Base-by-base conservation (phyloP, 768 basidiomycete species). In the Phanerochaete carnosa region DNA sequence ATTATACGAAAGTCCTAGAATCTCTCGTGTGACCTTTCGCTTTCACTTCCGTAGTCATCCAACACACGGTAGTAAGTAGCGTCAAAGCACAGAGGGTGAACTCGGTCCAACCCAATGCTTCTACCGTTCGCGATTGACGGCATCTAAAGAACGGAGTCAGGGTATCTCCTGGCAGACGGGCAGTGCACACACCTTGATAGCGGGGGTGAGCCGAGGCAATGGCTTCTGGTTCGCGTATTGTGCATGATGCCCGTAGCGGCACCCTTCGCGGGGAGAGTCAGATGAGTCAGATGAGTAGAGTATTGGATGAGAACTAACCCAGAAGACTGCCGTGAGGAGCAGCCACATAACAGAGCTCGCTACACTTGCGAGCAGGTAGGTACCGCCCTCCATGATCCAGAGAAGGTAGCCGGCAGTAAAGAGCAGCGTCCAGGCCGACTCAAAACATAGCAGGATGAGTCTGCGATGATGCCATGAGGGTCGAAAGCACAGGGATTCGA, bases 261-360 rank as follows among this genome's bases (percentile, higher is more conserved):
- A 45, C 88, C 90, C 90, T 92, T 66, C n/a, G 57, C 49, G 59
- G 26, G 15, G 29, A 60, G 39, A 9, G 29, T 49, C 12, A 52
- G 9, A 22, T n/a, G 39, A 11, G 29, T 32, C 29, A 32, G 51
- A 13, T 33, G 9, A 22, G 51, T n/a, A 12, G 30, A 52, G 51
- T 29, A 4, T 13, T 29, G 37, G 29, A 26, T 11, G 22, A 32
- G 32, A 29, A 73, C 82, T 61, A 63, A 86, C 90, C 91, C 91
- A 92, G 66, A 92, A 69, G 6, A 81, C 70, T 6, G 81, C 76
- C 2, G 90, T 89, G 37, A 86, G 68, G 28, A 84, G 70, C 30
- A 92, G 75, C 90, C 90, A 93, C 57, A 87, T 70, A 22, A 90
- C 80, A 19, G 90, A 92, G 64, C 88, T 89, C 25, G 90, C 88